Conservation (phyloP, 2,329 filamentous ascomycete species). For the Endocalyx cinctus region DNA sequence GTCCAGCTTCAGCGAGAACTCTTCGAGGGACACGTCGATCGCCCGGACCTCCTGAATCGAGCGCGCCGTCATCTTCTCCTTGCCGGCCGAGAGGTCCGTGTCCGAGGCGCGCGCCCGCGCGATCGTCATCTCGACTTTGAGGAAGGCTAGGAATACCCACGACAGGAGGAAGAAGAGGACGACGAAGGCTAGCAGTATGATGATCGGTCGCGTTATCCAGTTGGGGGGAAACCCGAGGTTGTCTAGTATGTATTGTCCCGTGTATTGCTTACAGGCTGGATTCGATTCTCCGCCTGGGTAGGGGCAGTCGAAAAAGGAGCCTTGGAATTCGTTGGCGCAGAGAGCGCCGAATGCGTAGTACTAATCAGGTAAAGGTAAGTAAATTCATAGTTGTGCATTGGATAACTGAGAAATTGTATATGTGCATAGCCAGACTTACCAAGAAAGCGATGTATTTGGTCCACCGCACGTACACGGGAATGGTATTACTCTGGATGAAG, state of each 20-base stretch:
- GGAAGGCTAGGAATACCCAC: slow-evolving; percentile 57
- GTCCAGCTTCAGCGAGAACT: slow-evolving; percentile 60
- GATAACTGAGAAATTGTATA: too few relatives aligned
- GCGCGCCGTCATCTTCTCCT: slow-evolving; percentile 60
- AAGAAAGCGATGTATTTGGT: slow-evolving; percentile 64
- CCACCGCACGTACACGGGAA: slow-evolving; percentile 76
- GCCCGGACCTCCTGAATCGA: slow-evolving; percentile 50
- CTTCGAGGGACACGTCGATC: slow-evolving; percentile 61
- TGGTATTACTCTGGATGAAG: slow-evolving; percentile 68
- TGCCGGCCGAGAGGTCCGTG: slow-evolving; percentile 62
- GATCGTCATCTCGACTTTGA: slow-evolving; percentile 65
- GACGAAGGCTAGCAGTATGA: slow-evolving; percentile 57
- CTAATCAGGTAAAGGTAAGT: slow-evolving; percentile 24
- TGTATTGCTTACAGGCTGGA: slow-evolving; percentile 64
- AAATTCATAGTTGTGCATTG: too few relatives aligned
- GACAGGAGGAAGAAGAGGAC: slow-evolving; percentile 59
- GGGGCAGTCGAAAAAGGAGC: slow-evolving; percentile 70
- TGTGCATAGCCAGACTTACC: too few relatives aligned
- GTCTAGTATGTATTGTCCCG: slow-evolving; percentile 63
- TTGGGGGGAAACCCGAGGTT: slow-evolving; percentile 62
- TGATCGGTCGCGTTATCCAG: slow-evolving; percentile 64
- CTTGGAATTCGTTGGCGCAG: slow-evolving; percentile 67
- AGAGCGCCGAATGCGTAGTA: slow-evolving; percentile 70
- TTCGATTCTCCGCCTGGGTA: slow-evolving; percentile 55
- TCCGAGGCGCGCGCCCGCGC: slow-evolving; percentile 56